phyloP scores from a whole-genome alignment of 176 grass and related monocot genomes.

The Melocanna baccifera region DNA sequence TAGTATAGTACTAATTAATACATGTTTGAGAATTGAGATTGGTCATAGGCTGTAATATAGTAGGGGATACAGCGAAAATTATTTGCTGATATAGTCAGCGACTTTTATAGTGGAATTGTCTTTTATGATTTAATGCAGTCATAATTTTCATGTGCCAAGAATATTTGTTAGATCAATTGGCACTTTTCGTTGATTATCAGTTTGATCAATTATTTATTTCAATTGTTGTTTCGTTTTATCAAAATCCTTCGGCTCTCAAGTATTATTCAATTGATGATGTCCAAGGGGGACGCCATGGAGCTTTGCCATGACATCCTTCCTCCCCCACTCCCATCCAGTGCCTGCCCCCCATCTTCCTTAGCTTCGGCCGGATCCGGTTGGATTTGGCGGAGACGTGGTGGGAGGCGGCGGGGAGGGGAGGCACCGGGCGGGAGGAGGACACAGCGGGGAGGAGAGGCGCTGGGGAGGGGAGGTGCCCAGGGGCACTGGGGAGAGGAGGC shows the following conservation, averaged over 20 bases:
- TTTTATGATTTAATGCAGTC: neutral
- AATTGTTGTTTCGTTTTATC: neutral
- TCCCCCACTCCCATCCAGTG: too few relatives aligned
- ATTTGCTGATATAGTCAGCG: neutral
- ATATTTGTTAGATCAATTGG: neutral
- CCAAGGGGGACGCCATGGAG: too few relatives aligned
- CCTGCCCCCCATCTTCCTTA: too few relatives aligned
- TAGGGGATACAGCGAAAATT: neutral
- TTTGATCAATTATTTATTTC: neutral
- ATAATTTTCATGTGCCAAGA: neutral
- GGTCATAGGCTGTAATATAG: neutral
- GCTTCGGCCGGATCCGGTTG: too few relatives aligned
- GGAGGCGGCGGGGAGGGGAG: too few relatives aligned
- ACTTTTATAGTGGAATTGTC: neutral
- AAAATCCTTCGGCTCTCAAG: neutral
- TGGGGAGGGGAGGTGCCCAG: too few relatives aligned
- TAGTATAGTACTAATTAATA: neutral
- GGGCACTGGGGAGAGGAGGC: too few relatives aligned
- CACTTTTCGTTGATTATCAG: neutral
- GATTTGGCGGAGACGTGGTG: too few relatives aligned
- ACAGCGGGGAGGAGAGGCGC: too few relatives aligned
- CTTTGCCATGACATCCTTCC: too few relatives aligned
- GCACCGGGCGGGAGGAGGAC: too few relatives aligned
- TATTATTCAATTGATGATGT: neutral
- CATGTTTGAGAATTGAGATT: neutral